These are phyloP conservation scores for Ceratocystis eucalypticola DNA, from an alignment of 2,329 filamentous ascomycete species.

Conservation along the genomic window DNA sequence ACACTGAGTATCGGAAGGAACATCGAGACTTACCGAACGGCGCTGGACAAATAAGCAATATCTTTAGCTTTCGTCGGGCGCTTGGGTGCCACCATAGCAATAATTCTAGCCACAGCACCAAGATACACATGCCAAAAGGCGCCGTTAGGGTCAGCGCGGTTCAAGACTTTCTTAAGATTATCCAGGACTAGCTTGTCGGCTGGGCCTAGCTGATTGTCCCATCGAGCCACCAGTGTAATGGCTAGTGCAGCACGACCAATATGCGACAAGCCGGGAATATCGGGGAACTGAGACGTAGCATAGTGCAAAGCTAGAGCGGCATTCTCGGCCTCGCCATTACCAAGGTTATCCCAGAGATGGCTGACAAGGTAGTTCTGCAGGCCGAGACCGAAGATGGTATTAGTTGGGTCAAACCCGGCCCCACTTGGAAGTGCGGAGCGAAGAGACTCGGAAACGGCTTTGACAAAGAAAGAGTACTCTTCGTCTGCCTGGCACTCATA, in stretches of 20 bases:
- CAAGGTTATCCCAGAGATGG: conserved; percentile 39
- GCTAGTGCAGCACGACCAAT: conserved; percentile 56
- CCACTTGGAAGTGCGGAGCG: conserved; percentile 31
- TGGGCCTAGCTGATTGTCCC: conserved; percentile 48
- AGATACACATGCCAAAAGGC: conserved; percentile 42
- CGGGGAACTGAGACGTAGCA: conserved; percentile 54
- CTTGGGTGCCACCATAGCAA: conserved; percentile 32
- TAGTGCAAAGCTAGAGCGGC: conserved; percentile 59
- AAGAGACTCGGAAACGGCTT: conserved; percentile 30
- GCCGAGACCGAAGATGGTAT: conserved; percentile 32
- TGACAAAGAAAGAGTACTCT: conserved; percentile 25
- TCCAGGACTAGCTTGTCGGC: conserved; percentile 33
- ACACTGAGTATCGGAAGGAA: background rate
- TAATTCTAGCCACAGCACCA: conserved; percentile 33
- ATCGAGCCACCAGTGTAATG: conserved; percentile 58
- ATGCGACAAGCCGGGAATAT: conserved; percentile 62
- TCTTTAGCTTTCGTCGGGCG: conserved; percentile 29
- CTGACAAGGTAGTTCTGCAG: conserved; percentile 34
- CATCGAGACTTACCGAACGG: conserved; percentile 30
- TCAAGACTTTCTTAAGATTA: conserved; percentile 32
- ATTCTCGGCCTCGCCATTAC: conserved; percentile 38
- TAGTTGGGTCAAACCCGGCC: conserved; percentile 25
- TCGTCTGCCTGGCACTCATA: conserved; percentile 3
- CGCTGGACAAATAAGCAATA: conserved; percentile 23
- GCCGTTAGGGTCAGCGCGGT: conserved; percentile 28